Evolutionary conservation across 2,329 filamentous ascomycete species (phyloP).

Genomic region (Daldinia sp.): DNA sequence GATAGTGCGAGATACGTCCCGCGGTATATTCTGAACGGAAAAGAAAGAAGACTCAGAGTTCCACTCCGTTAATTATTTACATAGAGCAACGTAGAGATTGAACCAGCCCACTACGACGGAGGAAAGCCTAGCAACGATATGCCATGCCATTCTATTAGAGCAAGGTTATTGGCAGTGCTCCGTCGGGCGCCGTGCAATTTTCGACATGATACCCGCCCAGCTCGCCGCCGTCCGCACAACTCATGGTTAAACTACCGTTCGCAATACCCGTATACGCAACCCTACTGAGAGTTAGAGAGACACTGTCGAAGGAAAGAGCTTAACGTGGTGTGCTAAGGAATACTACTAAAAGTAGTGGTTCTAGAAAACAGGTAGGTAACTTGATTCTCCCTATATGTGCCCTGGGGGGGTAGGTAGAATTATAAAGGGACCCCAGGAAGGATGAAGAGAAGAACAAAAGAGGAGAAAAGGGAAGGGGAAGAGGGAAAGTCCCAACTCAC

Average conservation of each 20-base stretch:
- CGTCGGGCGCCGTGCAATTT: conserved; percentile 39
- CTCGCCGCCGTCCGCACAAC: conserved; percentile 38
- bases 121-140: background rate
- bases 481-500: conserved; percentile 18
- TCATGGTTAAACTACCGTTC: conserved; percentile 30
- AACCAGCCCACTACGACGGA: background rate
- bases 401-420: too few relatives aligned
- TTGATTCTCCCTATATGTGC: too few relatives aligned
- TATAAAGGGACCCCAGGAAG: background rate
- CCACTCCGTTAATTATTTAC: background rate
- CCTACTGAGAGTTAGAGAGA: conserved; percentile 7
- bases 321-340: too few relatives aligned
- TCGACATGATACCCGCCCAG: conserved; percentile 39
- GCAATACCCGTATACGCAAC: conserved; percentile 40
- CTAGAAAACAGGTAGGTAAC: background rate
- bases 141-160: too few relatives aligned
- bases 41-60: background rate
- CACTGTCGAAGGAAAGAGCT: too few relatives aligned
- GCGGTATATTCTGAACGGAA: background rate
- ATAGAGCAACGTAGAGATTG: background rate
- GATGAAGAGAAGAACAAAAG: background rate
- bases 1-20: background rate
- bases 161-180: conserved; percentile 32
- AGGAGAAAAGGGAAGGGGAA: background rate
- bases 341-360: too few relatives aligned